Evolutionary conservation across 768 basidiomycete genomes (phyloP).

Genomic region (Hygrocybe coccinea): DNA sequence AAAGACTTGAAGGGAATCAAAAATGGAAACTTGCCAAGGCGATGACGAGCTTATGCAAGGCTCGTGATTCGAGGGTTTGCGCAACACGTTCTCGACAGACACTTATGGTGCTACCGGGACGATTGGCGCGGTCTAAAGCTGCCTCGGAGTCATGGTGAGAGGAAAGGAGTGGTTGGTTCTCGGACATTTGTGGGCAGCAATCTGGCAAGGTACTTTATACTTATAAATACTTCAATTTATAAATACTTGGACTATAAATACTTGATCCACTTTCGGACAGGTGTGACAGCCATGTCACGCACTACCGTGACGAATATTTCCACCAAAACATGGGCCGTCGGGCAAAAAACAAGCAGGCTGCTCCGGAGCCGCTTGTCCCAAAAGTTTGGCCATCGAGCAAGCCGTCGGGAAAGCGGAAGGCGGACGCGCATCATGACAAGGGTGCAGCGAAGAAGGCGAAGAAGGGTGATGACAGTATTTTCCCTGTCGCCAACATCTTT

Average conservation of each 20-base stretch:
- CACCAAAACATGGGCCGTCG: conserved; percentile 82
- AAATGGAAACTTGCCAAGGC: conserved; percentile 43
- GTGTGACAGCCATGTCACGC: not conserved
- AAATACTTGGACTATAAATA: too few species aligned
- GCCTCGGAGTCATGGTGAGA: conserved; percentile 5
- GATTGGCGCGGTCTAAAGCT: not conserved
- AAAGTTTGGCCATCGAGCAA: conserved; percentile 42
- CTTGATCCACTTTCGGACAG: too few species aligned
- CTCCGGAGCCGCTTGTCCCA: conserved; percentile 55
- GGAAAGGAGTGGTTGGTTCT: conserved; percentile 46
- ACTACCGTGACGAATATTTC: too few species aligned
- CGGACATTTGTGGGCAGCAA: conserved; percentile 29
- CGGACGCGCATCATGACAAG: conserved; percentile 30
- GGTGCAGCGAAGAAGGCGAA: conserved; percentile 43
- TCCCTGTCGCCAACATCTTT: conserved; percentile 47
- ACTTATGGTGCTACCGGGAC: not conserved
- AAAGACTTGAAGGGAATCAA: too few species aligned
- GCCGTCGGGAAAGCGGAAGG: conserved; percentile 62
- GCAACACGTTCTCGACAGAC: conserved; percentile 35
- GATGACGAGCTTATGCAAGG: conserved; percentile 55
- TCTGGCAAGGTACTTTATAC: too few species aligned
- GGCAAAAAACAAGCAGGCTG: conserved; percentile 77
- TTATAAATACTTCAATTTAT: too few species aligned
- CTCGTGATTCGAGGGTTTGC: conserved; percentile 46
- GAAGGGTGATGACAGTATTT: conserved; percentile 40